phyloP scores from a whole-genome alignment of 371 early-diverging fungal species.

The Cokeromyces recurvatus region DNA sequence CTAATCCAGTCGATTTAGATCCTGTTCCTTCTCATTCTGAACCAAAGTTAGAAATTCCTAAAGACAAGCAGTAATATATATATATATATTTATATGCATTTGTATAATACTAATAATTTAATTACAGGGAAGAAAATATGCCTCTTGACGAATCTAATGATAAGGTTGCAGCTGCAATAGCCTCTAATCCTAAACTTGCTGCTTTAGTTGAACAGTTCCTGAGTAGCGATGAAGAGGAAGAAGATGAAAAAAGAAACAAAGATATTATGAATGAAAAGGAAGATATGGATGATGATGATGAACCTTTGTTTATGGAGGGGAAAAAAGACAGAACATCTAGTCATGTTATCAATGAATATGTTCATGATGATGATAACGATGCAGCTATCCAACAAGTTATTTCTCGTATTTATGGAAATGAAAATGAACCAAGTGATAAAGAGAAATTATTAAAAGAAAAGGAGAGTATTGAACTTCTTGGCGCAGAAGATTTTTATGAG shows the following conservation, averaged over 20 bases:
- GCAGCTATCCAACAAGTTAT: constrained; percentile 52
- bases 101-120: too few species aligned
- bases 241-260: background rate
- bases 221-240: constrained; percentile 5
- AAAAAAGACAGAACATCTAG: background rate
- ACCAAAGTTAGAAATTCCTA: constrained; percentile 3
- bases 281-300: constrained; percentile 24
- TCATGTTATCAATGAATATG: constrained; percentile 25
- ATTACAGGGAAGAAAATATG: too few species aligned
- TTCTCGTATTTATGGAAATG: constrained; percentile 41
- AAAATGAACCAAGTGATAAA: background rate
- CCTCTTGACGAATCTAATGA: constrained; percentile 3
- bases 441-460: background rate
- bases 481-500: constrained; percentile 12
- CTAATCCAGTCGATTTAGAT: constrained; percentile 23
- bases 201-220: constrained; percentile 19
- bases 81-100: too few species aligned
- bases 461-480: background rate
- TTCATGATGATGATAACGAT: constrained; percentile 54
- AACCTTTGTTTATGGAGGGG: constrained; percentile 2
- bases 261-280: constrained; percentile 12
- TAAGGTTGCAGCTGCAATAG: constrained; percentile 29
- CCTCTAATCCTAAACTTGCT: constrained; percentile 28
- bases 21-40: background rate
- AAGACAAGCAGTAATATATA: background rate